Base-by-base conservation (phyloP, 2,329 filamentous ascomycete genomes). In the Diplocarpon mali region DNA sequence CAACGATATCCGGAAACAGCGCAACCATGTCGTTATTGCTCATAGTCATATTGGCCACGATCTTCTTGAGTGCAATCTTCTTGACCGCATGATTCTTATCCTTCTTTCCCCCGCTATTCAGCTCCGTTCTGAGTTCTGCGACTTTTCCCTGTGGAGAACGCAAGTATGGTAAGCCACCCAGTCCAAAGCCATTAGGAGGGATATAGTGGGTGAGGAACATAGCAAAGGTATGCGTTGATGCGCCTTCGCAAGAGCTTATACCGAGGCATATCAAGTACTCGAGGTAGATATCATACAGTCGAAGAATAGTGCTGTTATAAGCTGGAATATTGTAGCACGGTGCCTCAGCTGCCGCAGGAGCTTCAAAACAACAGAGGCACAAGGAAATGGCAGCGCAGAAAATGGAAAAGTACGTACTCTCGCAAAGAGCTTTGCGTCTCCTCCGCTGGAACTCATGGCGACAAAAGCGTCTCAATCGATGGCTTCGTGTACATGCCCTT, bases 11-110 rank as follows among this genome's bases (percentile, higher is more conserved):
- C 14, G 90, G 88, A 58, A 98, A 98, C 42, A 98, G 72, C 32
- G 87, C 88, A 44, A 96, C 84, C 92, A 98, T 98, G 66, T 98
- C 92, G 62, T 96, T 98, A 69, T 98, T 98, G 76, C 90, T 96
- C 92, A 98, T 98, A 53, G 92, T 98, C 92, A 98, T 98, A 64
- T 98, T 98, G 64, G 92, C 92, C 58, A 98, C 92, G 57, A 98
- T 96, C 75, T 95, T 95, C 76, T 98, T 98, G 52, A 98, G 75
- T 10, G 92, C 89, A 62, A 95, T 93, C 76, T 96, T 96, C 74
- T 96, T 98, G 54, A 80, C 79, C 36, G 83, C 76, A 67, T 87
- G 83, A 68, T 93, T 95, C 76, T 95, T 96, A 70, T 98, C 92
- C 71, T 96, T 98, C 73, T 94, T 95, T 55, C 85, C 83, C 63